Base-by-base conservation (phyloP, 768 basidiomycete species). In the Obba rivulosa region DNA sequence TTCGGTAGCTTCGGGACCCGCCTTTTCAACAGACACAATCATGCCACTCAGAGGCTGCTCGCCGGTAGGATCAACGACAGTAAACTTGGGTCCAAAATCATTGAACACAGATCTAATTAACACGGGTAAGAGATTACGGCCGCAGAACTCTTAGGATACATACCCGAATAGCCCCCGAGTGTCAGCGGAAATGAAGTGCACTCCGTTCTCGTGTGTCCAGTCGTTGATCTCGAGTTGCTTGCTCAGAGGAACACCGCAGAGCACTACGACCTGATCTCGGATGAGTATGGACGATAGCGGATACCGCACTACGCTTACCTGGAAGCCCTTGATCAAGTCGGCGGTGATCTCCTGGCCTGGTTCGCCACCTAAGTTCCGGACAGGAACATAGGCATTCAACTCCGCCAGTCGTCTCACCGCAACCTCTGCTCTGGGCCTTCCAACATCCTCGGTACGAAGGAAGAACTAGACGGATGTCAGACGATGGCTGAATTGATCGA, bases 51-150 rank as follows among this genome's bases (percentile, higher is more conserved):
- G 73, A 3, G 93, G 87, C 55, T 92, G 85, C 68, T 98, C 96
- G 16, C 96, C 96, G n/a, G 90, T 94, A n/a, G 92, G 85, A 63
- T 99, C 96, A 21, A 96, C 89, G 56, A 92, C 94, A 14, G 91
- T 85, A 63, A 98, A 99, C 65, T 90, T 91, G 21, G 83, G 68
- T 5, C 96, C 96, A 57, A 99, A 98, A 67, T 99, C 96, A 64
- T 90, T 95, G 77, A 99, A 99, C 13, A 86, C 85, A 50, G 89
- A 85, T 13, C 94, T 96, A 60, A 34, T 22, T 36, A 23, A 45
- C 21, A 13, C 40, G 37, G 13, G 13, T 34, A 34, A 31, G 37
- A 38, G 21, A 42, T 35, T 8, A 11, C 41, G 39, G 38, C 21
- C 22, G 10, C 8, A 23, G 14, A 8, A 21, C 44, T 39, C 42